A percentile compares a stretch with the other conserved stretches of the same genome.
These are phyloP conservation scores for Selaginella moellendorffii DNA, from an alignment of 75 land plant species.

Conservation along the genomic window DNA sequence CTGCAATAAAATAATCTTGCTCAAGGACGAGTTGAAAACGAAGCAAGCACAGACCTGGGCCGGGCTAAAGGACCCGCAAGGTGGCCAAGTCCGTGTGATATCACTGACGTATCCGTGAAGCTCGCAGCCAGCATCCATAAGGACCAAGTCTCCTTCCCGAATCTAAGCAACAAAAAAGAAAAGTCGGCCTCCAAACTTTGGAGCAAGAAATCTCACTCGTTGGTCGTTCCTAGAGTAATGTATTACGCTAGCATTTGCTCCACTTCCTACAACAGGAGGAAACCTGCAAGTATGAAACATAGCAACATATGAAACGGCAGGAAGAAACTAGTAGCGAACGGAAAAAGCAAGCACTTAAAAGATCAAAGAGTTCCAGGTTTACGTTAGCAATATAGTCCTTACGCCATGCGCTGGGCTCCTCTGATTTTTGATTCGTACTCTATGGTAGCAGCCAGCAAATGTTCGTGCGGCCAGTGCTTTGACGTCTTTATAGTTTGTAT, in stretches of 20 bases:
- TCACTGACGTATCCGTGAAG: constrained; percentile 93
- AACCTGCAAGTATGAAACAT: constrained; percentile 33
- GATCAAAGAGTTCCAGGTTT: not conserved
- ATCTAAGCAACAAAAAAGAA: constrained; percentile 28
- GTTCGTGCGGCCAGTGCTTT: constrained; percentile 40
- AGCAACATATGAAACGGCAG: not conserved
- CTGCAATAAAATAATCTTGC: constrained; percentile 24
- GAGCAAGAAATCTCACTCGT: constrained; percentile 25
- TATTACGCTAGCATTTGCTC: constrained; percentile 77
- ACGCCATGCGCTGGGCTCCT: constrained; percentile 99
- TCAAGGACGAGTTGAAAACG: not conserved
- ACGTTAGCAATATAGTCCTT: constrained; percentile 23
- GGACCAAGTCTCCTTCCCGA: constrained; percentile 55
- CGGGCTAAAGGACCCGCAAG: constrained; percentile 57
- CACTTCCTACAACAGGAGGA: constrained; percentile 90
- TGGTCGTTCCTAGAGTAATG: constrained; percentile 96
- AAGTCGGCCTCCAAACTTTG: not conserved
- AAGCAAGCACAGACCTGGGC: constrained; percentile 34
- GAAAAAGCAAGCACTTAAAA: not conserved
- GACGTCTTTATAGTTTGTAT: constrained; percentile 71
- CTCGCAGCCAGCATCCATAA: constrained; percentile 95
- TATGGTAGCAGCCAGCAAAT: constrained; percentile 62
- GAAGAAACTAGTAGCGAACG: too few relatives aligned
- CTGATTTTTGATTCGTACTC: constrained; percentile 88
- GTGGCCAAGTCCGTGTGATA: constrained; percentile 95